These are phyloP conservation scores for Aegilops tauschii DNA, from an alignment of 176 grass and related monocot species.

Conservation along the genomic window DNA sequence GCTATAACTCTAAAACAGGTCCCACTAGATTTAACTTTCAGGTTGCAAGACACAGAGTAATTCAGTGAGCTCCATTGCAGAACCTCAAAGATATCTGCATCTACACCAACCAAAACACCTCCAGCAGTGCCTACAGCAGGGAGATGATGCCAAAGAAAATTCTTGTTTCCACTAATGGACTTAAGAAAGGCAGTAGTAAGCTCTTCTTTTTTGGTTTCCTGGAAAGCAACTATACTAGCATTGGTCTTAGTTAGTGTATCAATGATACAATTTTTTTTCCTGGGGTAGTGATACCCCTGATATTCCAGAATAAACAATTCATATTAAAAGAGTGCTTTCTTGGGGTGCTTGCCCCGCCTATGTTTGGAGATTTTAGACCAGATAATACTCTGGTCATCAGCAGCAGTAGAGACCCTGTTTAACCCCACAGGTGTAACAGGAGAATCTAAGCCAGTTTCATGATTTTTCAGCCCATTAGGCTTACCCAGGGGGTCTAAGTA, in stretches of 20 bases:
- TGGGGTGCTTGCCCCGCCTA: neutral
- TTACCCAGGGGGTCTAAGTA: too few species aligned
- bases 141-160: neutral
- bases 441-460: too few species aligned
- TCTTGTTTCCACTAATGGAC: neutral
- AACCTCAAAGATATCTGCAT: fast-evolving
- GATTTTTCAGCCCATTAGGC: too few species aligned
- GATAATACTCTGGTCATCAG: too few species aligned
- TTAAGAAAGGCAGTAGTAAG: neutral
- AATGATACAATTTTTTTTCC: neutral
- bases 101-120: neutral
- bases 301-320: neutral
- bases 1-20: neutral
- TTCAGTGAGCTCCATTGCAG: neutral
- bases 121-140: neutral
- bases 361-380: too few species aligned
- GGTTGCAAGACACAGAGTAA: too few species aligned
- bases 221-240: neutral
- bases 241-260: neutral
- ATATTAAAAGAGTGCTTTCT: neutral
- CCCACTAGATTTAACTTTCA: too few species aligned
- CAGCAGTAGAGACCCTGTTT: too few species aligned
- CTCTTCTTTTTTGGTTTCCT: neutral
- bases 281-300: neutral
- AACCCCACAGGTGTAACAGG: too few species aligned